A percentile compares a stretch with the other conserved stretches of the same genome.
Conservation (phyloP, 1,284 basidiomycete species). For the Afroboletus lepidellus region DNA sequence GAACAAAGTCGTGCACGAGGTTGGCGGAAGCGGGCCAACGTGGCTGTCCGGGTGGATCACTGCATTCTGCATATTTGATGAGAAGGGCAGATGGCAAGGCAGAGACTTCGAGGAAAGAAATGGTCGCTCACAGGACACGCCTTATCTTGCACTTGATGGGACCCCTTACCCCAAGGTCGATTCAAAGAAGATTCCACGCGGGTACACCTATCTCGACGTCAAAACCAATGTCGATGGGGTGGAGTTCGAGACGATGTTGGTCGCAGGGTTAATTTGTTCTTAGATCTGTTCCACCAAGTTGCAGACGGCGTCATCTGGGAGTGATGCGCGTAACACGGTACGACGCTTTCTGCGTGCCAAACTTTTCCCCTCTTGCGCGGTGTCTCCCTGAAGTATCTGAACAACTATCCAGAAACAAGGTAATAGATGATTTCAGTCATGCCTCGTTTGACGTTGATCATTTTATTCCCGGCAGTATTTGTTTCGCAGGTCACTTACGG, state of each 20-base stretch:
- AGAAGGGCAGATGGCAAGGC: not conserved
- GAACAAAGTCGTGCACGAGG: not conserved
- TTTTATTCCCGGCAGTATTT: not conserved
- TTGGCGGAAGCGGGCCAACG: not conserved
- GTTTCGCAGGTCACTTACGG: not conserved
- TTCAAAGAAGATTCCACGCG: not conserved
- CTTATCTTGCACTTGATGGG: not conserved
- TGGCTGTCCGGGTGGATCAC: conserved; percentile 1
- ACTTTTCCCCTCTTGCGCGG: too few species aligned
- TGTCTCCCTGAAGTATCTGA: too few species aligned
- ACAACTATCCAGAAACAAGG: not conserved
- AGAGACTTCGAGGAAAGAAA: too few species aligned
- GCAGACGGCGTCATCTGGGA: too few species aligned
- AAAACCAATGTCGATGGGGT: not conserved
- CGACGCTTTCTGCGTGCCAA: too few species aligned
- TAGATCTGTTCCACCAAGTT: not conserved
- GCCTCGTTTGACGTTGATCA: not conserved
- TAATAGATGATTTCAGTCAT: not conserved
- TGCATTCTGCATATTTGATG: not conserved
- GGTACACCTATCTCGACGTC: not conserved
- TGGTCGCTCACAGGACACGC: not conserved
- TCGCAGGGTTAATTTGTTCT: not conserved
- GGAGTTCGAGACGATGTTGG: not conserved
- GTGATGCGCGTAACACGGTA: too few species aligned
- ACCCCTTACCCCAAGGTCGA: not conserved